These are phyloP conservation scores for Plantago major DNA, from an alignment of 257 asterid genomes.

Conservation along the genomic window DNA sequence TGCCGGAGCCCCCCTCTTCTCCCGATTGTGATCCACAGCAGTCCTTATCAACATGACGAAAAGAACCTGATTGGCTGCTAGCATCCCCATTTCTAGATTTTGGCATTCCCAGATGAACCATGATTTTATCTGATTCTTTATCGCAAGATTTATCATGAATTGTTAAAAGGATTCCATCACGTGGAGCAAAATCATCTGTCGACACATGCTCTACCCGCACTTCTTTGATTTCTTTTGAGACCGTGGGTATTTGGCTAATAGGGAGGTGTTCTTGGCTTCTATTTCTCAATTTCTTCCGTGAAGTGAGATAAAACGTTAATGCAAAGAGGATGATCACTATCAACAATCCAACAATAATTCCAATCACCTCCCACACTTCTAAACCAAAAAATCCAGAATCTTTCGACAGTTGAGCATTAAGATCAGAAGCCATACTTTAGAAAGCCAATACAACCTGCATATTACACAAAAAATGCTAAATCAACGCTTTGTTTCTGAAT, in stretches of 20 bases:
- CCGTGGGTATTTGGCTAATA: conserved; percentile 60
- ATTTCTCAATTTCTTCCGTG: conserved; percentile 57
- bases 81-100: conserved; percentile 49
- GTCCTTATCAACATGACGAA: conserved; percentile 60
- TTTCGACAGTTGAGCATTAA: conserved; percentile 54
- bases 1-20: conserved; percentile 79
- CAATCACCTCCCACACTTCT: conserved; percentile 89
- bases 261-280: conserved; percentile 47
- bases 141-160: conserved; percentile 70
- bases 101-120: conserved; percentile 69
- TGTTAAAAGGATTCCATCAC: conserved; percentile 75
- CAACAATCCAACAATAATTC: conserved; percentile 64
- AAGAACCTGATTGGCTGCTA: conserved; percentile 63
- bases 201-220: conserved; percentile 82
- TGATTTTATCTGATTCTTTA: conserved; percentile 70
- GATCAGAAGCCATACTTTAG: conserved; percentile 72
- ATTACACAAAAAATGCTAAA: conserved; percentile 16
- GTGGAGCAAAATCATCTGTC: conserved; percentile 51
- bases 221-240: conserved; percentile 89
- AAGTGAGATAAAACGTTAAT: conserved; percentile 57
- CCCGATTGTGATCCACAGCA: conserved; percentile 71
- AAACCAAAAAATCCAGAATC: conserved; percentile 59
- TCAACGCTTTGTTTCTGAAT: neutral
- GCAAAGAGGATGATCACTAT: conserved; percentile 65
- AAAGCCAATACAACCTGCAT: conserved; percentile 35